Conservation (phyloP, 139 green algal genomes). For the Volvox reticuliferus region DNA sequence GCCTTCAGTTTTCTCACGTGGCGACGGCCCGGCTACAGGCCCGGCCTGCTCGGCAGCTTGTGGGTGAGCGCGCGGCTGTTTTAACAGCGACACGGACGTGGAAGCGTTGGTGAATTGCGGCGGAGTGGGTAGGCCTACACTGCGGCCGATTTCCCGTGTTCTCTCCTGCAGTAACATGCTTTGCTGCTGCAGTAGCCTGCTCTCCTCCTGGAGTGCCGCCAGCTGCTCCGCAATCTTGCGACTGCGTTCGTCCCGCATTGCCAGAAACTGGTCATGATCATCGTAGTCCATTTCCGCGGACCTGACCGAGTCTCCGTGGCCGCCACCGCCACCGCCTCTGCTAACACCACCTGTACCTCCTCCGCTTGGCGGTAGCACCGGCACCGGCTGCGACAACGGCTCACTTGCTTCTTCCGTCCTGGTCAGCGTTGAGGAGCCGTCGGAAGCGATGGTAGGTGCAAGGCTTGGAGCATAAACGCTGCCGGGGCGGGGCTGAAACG, state of each 20-base stretch:
- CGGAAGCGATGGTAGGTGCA: neutral
- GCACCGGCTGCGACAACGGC: neutral
- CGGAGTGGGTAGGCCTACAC: slow-evolving; percentile 38
- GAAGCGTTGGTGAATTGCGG: neutral
- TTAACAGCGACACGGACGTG: too few relatives aligned
- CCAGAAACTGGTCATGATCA: slow-evolving; percentile 9
- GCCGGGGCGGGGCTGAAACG: slow-evolving; percentile 11
- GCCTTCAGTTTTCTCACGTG: neutral
- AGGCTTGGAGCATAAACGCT: slow-evolving; percentile 4
- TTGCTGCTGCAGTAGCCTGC: slow-evolving; percentile 57
- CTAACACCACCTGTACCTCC: neutral
- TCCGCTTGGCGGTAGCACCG: neutral
- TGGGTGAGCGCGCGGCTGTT: neutral
- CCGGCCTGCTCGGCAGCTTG: neutral
- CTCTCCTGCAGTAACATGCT: slow-evolving; percentile 54
- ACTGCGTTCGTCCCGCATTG: slow-evolving; percentile 39
- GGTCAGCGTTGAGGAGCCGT: slow-evolving; percentile 9
- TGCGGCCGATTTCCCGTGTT: slow-evolving; percentile 51
- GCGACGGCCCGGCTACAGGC: neutral
- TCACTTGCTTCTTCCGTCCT: neutral
- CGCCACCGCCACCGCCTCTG: neutral
- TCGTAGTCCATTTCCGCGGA: neutral
- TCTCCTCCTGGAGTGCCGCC: slow-evolving; percentile 63
- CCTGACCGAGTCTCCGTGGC: neutral
- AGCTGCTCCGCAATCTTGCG: slow-evolving; percentile 59